Conservation (phyloP, 495 filamentous ascomycete species). For the Physcia stellaris region DNA sequence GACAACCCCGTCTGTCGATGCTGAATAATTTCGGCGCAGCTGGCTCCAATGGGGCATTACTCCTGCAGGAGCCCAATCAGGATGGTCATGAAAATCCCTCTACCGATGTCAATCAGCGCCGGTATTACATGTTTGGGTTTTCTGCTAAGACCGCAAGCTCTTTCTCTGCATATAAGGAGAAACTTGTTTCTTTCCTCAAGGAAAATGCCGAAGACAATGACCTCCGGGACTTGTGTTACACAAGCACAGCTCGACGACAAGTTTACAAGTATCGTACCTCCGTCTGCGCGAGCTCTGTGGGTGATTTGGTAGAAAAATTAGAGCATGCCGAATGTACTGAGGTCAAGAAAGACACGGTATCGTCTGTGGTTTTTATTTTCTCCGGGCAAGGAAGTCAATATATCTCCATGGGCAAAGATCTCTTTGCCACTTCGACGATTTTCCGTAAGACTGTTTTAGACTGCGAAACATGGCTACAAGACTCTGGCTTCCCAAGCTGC, state of each 20-base stretch:
- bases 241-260: constrained; percentile 9
- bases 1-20: constrained; percentile 11
- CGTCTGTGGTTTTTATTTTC: constrained; percentile 10
- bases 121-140: constrained; percentile 6
- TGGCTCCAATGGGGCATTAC: constrained; percentile 21
- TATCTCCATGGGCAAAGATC: constrained; percentile 9
- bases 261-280: constrained; percentile 8
- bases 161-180: neutral
- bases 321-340: neutral
- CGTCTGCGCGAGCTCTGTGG: neutral
- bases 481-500: constrained; percentile 1
- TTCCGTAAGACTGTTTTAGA: constrained; percentile 4
- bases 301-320: constrained; percentile 1
- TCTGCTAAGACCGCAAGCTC: constrained; percentile 11
- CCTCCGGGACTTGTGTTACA: constrained; percentile 14
- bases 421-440: constrained; percentile 6
- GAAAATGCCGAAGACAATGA: neutral
- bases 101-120: constrained; percentile 1
- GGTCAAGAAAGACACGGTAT: neutral
- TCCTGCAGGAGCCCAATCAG: too few species aligned
- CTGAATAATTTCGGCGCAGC: constrained; percentile 28
- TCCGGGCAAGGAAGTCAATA: constrained; percentile 13
- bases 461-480: constrained; percentile 6
- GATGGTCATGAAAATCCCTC: constrained; percentile 8
- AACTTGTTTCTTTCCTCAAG: constrained; percentile 3